phyloP scores from a whole-genome alignment of 2,329 filamentous ascomycete species.

The Daldinia eschscholtzii region DNA sequence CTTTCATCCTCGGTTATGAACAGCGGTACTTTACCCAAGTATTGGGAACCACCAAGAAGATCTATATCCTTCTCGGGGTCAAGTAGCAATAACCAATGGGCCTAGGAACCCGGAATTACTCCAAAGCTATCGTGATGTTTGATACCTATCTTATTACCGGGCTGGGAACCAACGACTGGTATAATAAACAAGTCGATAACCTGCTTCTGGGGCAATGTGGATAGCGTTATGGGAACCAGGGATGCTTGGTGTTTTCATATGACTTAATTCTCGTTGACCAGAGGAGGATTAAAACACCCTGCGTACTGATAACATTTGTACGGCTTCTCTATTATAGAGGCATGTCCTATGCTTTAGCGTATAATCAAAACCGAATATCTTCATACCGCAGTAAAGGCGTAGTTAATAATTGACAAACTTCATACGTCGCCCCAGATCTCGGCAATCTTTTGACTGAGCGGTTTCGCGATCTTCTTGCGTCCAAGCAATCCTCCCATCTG shows the following conservation, averaged over 20 bases:
- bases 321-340: too few species aligned
- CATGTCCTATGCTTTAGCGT: too few species aligned
- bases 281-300: too few species aligned
- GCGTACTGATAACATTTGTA: too few species aligned
- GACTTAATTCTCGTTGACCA: background rate
- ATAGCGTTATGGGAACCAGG: background rate
- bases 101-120: too few species aligned
- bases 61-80: too few species aligned
- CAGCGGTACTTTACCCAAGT: too few species aligned
- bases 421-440: constrained; percentile 75
- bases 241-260: background rate
- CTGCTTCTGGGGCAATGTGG: background rate
- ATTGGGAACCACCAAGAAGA: too few species aligned
- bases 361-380: background rate
- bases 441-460: constrained; percentile 76
- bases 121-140: too few species aligned
- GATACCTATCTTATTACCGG: too few species aligned
- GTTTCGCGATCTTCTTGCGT: constrained; percentile 75
- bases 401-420: background rate
- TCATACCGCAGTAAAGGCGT: background rate
- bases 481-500: constrained; percentile 71
- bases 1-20: too few species aligned
- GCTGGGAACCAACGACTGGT: background rate
- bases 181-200: background rate
- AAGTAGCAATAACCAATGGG: too few species aligned